Evolutionary conservation across 2,329 filamentous ascomycete species (phyloP), one percentile per base, ranked within the genome.

Genomic region (Oidium heveae): DNA sequence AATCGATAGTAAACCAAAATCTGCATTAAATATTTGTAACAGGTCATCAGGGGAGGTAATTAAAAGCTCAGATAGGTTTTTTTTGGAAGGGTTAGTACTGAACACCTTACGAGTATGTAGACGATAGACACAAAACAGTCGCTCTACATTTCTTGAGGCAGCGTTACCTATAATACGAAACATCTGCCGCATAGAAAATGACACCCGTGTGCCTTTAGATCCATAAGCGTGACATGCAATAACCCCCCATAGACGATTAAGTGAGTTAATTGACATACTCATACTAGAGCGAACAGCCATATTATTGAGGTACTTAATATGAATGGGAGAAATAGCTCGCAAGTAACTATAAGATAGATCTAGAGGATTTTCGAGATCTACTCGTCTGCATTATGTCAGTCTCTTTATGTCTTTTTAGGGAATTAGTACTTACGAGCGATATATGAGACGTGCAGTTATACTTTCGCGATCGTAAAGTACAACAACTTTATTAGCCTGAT

Each of bases 241-340:
- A 32, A 94, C 69, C 0, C 87, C 88, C 88, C 87, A 94, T 0
- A 94, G 69, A 61, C 93, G 83, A 60, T 76, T 74, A 61, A 93
- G 91, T 0, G 84, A 84, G 59, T 86, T 91, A 63, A 94, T 84
- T 0, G 86, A 93, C 57, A 94, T 87, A 0, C 86, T 94, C 86
- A 94, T 94, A 59, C 86, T 94, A 0, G 86, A 86, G n/a, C 86
- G 79, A 0, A 94, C 86, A 8, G 80, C 82, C 87, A 94, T 94
- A 63, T 94, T 87, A 6, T 70, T 74, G 2, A 94, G 71, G 61
- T 94, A 94, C 63, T 93, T 93, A 55, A 94, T 67, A 63, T 91
- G 86, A 44, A 94, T 88, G 0, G 87, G 86, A 0, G 86, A 93
- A 77, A 94, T 94, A 58, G 88, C 86, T 54, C 87, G 78, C 1